Percentiles rank a stretch among this genome's conserved stretches.
These are phyloP conservation scores for Dipodascus geniculatus DNA, from an alignment of 805 yeast species.

Conservation along the genomic window DNA sequence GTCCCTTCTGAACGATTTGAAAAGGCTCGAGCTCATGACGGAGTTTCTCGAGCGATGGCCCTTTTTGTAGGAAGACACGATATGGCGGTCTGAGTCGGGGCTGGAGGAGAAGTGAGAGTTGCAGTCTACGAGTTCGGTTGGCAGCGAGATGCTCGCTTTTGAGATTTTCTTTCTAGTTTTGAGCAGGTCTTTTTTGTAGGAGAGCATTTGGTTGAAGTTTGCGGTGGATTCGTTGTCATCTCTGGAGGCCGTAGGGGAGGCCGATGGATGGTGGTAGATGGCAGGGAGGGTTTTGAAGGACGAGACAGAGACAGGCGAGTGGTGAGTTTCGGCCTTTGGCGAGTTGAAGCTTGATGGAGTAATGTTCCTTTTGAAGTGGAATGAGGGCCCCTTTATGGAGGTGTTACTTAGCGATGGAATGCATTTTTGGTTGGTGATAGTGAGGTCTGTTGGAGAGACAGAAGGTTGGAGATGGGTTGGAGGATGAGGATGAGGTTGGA, in stretches of 20 bases:
- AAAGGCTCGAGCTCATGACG: conserved; percentile 4
- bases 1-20: not conserved
- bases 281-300: not conserved
- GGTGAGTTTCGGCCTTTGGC: not conserved
- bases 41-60: conserved; percentile 2
- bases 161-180: conserved; percentile 4
- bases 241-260: not conserved
- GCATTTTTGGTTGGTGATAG: not conserved
- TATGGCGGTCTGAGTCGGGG: not conserved
- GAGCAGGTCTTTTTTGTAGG: not conserved
- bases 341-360: not conserved
- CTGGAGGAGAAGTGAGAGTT: conserved; percentile 6
- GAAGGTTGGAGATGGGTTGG: too few relatives aligned
- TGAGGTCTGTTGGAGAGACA: too few relatives aligned
- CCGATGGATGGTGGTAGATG: not conserved
- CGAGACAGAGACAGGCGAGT: not conserved
- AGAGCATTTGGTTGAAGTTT: not conserved
- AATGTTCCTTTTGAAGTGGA: not conserved
- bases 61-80: not conserved
- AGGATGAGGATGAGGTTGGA: too few relatives aligned
- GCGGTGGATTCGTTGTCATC: not conserved
- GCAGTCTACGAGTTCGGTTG: conserved; percentile 5
- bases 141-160: conserved; percentile 8
- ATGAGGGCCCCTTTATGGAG: not conserved
- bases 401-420: not conserved